A percentile compares a stretch with the other conserved stretches of the same genome.
Evolutionary conservation across 768 basidiomycete genomes (phyloP).

Genomic region (Leccinum fibrillosum): DNA sequence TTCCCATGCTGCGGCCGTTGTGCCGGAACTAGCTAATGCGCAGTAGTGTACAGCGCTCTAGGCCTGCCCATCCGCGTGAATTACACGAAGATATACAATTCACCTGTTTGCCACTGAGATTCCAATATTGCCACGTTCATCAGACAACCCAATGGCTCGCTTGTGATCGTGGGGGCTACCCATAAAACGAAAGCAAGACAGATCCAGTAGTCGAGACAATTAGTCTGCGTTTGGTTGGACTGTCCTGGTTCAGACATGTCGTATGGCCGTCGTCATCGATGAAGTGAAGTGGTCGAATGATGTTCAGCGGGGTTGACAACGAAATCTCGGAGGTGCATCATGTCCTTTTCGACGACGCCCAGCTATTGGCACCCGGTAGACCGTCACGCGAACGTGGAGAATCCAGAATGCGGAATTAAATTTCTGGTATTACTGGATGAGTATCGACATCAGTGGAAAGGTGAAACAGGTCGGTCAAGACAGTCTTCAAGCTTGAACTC

Average conservation of each 20-base stretch:
- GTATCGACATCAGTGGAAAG: neutral
- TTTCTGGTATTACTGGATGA: neutral
- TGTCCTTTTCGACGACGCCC: neutral
- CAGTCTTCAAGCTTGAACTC: slow-evolving; percentile 6
- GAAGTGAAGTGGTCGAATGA: neutral
- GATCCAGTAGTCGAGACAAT: neutral
- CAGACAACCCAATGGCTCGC: neutral
- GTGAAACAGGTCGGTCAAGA: neutral
- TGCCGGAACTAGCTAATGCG: neutral
- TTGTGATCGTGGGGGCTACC: neutral
- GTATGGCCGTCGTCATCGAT: neutral
- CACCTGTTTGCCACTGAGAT: neutral
- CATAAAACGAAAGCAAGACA: too few species aligned
- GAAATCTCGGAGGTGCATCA: neutral
- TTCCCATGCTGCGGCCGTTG: neutral
- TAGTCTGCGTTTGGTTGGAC: neutral
- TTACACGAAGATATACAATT: neutral
- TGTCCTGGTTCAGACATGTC: too few species aligned
- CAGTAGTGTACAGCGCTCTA: neutral
- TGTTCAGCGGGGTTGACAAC: neutral
- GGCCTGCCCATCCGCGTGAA: neutral
- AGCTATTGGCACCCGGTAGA: neutral
- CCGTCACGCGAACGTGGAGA: neutral
- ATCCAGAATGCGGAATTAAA: neutral
- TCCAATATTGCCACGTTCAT: neutral